Evolutionary conservation across 2,329 filamentous ascomycete species (phyloP).

Genomic region (Didymellaceae sp.): DNA sequence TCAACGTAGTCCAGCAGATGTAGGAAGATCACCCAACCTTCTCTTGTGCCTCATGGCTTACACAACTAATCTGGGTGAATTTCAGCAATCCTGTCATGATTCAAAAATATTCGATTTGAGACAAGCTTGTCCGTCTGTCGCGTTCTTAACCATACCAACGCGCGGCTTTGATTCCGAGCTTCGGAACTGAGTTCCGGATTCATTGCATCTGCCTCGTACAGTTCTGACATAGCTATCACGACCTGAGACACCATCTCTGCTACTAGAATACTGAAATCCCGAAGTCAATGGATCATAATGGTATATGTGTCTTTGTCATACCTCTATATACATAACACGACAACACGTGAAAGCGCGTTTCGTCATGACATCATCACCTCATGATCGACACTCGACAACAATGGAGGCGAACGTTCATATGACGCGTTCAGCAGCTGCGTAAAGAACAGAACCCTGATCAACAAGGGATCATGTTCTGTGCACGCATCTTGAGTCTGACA

Average conservation of each 20-base stretch:
- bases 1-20: background rate
- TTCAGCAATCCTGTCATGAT: background rate
- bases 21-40: background rate
- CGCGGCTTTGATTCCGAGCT: background rate
- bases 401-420: background rate
- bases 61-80: background rate
- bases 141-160: no score
- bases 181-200: background rate
- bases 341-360: constrained; percentile 26
- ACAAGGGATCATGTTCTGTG: no score
- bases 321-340: no score
- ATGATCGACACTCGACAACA: no score
- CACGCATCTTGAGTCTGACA: background rate
- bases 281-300: no score
- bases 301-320: no score
- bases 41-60: background rate
- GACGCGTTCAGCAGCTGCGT: constrained; percentile 8
- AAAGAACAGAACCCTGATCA: no score
- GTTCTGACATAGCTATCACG: no score
- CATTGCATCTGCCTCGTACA: no score
- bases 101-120: background rate
- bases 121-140: background rate
- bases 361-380: constrained; percentile 30
- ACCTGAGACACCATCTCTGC: no score
- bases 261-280: no score